These are phyloP conservation scores for Paxillus ammoniavirescens DNA, from an alignment of 768 basidiomycete species.

Conservation along the genomic window DNA sequence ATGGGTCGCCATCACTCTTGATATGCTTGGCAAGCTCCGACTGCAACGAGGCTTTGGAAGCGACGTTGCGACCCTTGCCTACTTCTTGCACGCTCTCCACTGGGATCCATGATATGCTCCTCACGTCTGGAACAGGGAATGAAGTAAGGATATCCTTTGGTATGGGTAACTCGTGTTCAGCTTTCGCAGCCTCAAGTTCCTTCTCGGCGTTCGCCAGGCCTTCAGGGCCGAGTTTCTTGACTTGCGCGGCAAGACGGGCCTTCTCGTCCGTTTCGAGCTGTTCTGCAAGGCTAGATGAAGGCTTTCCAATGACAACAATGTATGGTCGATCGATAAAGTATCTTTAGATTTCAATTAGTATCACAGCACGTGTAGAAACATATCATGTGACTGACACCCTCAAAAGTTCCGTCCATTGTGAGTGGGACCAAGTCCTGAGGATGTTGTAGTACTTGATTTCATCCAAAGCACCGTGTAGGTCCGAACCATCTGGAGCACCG, in stretches of 20 bases:
- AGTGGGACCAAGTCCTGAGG: slow-evolving; percentile 68
- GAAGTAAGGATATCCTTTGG: slow-evolving; percentile 76
- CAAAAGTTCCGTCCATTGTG: slow-evolving; percentile 77
- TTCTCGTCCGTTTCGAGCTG: slow-evolving; percentile 82
- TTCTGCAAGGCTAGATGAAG: slow-evolving; percentile 80
- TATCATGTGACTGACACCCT: slow-evolving; percentile 51
- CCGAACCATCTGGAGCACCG: slow-evolving; percentile 77
- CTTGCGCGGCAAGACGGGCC: slow-evolving; percentile 67
- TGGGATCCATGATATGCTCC: slow-evolving; percentile 90
- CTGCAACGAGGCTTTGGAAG: slow-evolving; percentile 29
- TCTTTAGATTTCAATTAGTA: slow-evolving; percentile 39
- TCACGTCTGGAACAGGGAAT: slow-evolving; percentile 91
- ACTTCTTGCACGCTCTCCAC: slow-evolving; percentile 65
- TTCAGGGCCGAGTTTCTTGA: slow-evolving; percentile 68
- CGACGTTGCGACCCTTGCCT: slow-evolving; percentile 44
- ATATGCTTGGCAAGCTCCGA: slow-evolving; percentile 61
- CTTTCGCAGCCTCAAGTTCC: slow-evolving; percentile 78
- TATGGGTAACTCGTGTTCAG: slow-evolving; percentile 80
- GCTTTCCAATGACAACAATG: slow-evolving; percentile 81
- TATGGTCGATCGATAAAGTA: slow-evolving; percentile 75
- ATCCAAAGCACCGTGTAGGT: slow-evolving; percentile 69
- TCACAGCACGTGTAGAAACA: slow-evolving; percentile 1
- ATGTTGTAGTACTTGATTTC: slow-evolving; percentile 71
- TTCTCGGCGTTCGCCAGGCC: slow-evolving; percentile 72
- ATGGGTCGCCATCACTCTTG: slow-evolving; percentile 56